Percentiles rank a stretch among this genome's conserved stretches.
Evolutionary conservation across 192 early-diverging fungal genomes (phyloP).

Genomic region (Gonapodya sp.): DNA sequence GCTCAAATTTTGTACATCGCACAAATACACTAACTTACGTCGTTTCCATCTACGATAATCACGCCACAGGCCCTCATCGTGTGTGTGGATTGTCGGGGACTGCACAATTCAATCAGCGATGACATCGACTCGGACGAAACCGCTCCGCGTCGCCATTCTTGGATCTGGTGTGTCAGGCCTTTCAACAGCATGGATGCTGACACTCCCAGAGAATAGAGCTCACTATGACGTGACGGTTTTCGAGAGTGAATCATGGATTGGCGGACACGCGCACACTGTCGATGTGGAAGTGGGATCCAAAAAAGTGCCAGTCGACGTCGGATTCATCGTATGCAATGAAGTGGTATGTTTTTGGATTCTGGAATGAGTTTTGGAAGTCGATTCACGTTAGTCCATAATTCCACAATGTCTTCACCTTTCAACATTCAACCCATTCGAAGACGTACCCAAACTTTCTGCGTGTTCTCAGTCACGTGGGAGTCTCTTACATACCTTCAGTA

Average conservation of each 20-base stretch:
- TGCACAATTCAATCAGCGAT: too few relatives aligned
- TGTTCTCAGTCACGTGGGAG: constrained; percentile 31
- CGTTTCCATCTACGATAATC: too few relatives aligned
- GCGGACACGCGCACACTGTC: constrained; percentile 60
- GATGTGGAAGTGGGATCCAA: background rate
- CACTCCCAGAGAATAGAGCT: background rate
- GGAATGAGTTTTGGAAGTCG: too few relatives aligned
- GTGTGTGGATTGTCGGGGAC: too few relatives aligned
- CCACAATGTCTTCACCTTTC: constrained; percentile 6
- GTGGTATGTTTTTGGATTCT: too few relatives aligned
- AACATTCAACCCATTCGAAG: constrained; percentile 10
- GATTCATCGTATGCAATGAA: constrained; percentile 57
- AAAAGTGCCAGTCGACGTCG: constrained; percentile 49
- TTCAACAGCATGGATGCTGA: constrained; percentile 44
- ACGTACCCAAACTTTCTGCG: constrained; percentile 45
- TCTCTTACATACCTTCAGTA: constrained; percentile 30
- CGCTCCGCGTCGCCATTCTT: background rate
- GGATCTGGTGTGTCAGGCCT: constrained; percentile 24
- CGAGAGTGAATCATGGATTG: constrained; percentile 39
- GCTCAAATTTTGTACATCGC: too few relatives aligned
- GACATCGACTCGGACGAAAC: background rate
- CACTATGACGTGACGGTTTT: constrained; percentile 34
- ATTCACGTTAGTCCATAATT: too few relatives aligned
- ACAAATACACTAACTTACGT: too few relatives aligned
- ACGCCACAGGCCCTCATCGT: too few relatives aligned